Evolutionary conservation across 2,329 filamentous ascomycete species (phyloP).

Genomic region (Tolypocladium guangdongense): DNA sequence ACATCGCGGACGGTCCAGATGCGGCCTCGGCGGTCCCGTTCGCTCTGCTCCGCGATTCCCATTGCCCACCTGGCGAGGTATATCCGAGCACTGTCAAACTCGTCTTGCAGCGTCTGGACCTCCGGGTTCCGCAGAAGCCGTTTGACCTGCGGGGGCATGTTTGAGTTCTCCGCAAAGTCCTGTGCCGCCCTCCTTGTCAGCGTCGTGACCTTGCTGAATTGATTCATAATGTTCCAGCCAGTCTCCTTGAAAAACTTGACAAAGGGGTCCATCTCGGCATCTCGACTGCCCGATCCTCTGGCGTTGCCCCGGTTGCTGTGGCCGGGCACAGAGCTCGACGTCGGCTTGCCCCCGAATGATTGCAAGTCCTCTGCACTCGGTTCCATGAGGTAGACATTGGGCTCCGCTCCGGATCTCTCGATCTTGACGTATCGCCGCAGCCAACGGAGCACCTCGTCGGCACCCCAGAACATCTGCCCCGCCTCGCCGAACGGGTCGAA

Average conservation of each 20-base stretch:
- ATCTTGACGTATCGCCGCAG: conserved; percentile 72
- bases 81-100: conserved; percentile 91
- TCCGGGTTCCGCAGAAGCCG: conserved; percentile 82
- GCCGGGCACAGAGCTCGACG: conserved; percentile 24
- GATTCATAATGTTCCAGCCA: conserved; percentile 92
- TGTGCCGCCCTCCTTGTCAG: conserved; percentile 89
- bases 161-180: conserved; percentile 83
- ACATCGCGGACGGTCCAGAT: conserved; percentile 93
- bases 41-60: conserved; percentile 95
- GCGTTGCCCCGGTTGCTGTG: conserved; percentile 14
- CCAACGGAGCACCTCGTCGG: conserved; percentile 91
- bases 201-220: conserved; percentile 93
- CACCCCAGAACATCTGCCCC: conserved; percentile 92
- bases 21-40: conserved; percentile 70
- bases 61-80: conserved; percentile 97
- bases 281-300: conserved; percentile 32
- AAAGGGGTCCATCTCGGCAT: conserved; percentile 82
- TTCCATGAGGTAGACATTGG: conserved; percentile 84
- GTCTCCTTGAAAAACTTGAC: conserved; percentile 91
- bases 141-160: conserved; percentile 77
- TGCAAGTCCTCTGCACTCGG: conserved; percentile 74
- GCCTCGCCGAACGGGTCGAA: conserved; percentile 85
- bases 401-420: conserved; percentile 75
- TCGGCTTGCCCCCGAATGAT: conserved; percentile 61
- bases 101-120: conserved; percentile 88